Evolutionary conservation across 768 basidiomycete genomes (phyloP).

Genomic region (Tricholoma sp.): DNA sequence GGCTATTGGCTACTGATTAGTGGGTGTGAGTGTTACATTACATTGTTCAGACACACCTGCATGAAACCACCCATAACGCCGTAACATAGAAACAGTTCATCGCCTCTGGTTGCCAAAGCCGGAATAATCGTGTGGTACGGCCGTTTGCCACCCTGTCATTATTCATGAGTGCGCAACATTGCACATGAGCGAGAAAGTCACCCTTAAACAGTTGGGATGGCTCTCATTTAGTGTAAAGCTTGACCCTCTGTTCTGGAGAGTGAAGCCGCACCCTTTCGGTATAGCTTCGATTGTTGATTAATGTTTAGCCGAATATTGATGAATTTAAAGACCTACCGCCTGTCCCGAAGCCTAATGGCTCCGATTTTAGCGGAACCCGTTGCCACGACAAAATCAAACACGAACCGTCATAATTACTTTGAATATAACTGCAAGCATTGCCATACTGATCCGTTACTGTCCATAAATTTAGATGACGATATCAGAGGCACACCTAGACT

Average conservation of each 20-base stretch:
- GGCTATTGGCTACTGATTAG: conserved; percentile 44
- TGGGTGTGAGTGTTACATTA: neutral
- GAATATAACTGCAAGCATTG: conserved; percentile 85
- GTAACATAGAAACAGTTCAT: conserved; percentile 83
- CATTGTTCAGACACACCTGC: conserved; percentile 45
- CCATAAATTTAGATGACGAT: neutral
- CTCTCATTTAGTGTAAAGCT: conserved; percentile 75
- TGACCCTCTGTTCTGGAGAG: conserved; percentile 89
- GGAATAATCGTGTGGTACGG: conserved; percentile 93
- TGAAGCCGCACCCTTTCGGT: conserved; percentile 94
- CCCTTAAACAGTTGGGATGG: conserved; percentile 83
- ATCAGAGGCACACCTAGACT: neutral
- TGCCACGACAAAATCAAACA: neutral
- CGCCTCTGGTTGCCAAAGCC: conserved; percentile 70
- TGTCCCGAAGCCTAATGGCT: conserved; percentile 74
- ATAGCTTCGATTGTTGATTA: conserved; percentile 50
- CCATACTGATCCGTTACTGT: conserved; percentile 82
- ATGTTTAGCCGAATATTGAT: neutral
- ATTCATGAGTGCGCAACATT: neutral
- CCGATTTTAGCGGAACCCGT: neutral
- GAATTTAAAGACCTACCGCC: conserved; percentile 43
- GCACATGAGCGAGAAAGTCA: conserved; percentile 17
- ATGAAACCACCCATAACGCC: conserved; percentile 93
- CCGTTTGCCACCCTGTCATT: conserved; percentile 67
- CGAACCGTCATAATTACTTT: conserved; percentile 81